Base-by-base conservation (phyloP, 148 eudicot genomes). In the Rheum nobile region DNA sequence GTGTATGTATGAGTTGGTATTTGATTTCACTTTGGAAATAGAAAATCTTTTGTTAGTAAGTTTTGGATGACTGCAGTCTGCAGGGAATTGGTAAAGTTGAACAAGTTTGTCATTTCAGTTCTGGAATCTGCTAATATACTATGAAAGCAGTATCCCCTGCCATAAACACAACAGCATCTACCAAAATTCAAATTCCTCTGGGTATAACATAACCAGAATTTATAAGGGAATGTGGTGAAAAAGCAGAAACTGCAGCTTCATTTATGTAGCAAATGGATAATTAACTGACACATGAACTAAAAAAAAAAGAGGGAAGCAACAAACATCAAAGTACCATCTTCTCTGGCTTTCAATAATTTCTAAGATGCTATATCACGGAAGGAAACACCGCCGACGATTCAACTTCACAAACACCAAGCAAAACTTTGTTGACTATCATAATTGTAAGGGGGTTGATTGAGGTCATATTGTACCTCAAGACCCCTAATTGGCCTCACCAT, bases 401-500 rank as follows among this genome's bases (percentile, higher is more conserved):
- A 71, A 1, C 39, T 65, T 65, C 70, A 34, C 50, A 71, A 71
- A 44, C 17, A 22, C 32, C 48, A 41, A 43, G 57, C 74, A 71
- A 71, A 71, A 71, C 46, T 71, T 71, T 43, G 54, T 71, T 14
- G n/a, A 65, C 70, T 31, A 32, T 65, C 34, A 71, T 11, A 14
- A 29, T 70, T 6, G 39, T 24, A 35, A 13, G 48, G 31, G 31
- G 34, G 32, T 41, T 6, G 1, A 31, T 14, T 43, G 35, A 28
- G 70, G 70, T 34, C 70, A 65, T 34, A 65, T 26, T 28, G 12
- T 28, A 44, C 74, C 78, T 76, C 80, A 82, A 37, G 84, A 76
- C 26, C 72, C 75, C 71, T 79, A 26, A 31, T 77, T 67, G 65
- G 80, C 79, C 72, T 83, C 83, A 55, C 74, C 77, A n/a, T 75